Conservation (phyloP, 768 basidiomycete species). For the Pleurotus giganteus region DNA sequence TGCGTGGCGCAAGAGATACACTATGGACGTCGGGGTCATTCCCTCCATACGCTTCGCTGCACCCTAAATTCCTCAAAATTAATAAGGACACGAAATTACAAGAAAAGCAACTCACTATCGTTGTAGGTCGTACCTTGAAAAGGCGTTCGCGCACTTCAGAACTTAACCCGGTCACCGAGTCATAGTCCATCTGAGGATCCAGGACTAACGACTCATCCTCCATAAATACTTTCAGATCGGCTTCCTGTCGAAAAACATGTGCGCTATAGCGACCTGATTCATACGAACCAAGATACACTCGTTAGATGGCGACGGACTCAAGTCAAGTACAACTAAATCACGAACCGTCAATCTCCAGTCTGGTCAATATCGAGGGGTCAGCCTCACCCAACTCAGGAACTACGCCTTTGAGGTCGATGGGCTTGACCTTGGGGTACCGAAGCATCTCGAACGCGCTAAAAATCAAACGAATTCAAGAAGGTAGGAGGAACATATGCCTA, state of each 20-base stretch:
- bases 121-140: slow-evolving; percentile 57
- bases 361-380: slow-evolving; percentile 49
- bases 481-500: background rate
- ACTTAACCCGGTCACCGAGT: slow-evolving; percentile 63
- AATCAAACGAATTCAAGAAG: background rate
- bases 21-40: slow-evolving; percentile 80
- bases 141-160: slow-evolving; percentile 73
- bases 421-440: slow-evolving; percentile 51
- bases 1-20: slow-evolving; percentile 67
- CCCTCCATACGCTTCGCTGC: slow-evolving; percentile 92
- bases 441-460: slow-evolving; percentile 76
- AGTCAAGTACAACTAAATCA: background rate
- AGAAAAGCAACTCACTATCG: slow-evolving; percentile 50
- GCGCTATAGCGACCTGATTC: slow-evolving; percentile 57
- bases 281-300: background rate
- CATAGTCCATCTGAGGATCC: slow-evolving; percentile 71
- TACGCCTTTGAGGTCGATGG: slow-evolving; percentile 35
- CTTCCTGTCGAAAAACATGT: slow-evolving; percentile 68
- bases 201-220: slow-evolving; percentile 73
- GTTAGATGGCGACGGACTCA: background rate
- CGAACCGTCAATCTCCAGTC: slow-evolving; percentile 73
- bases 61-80: slow-evolving; percentile 46
- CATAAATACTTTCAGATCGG: slow-evolving; percentile 71
- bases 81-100: background rate
- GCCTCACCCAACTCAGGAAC: slow-evolving; percentile 51